Evolutionary conservation across 2,329 filamentous ascomycete species (phyloP), one percentile per base, ranked within the genome.

Genomic region (Aureobasidium sp.): DNA sequence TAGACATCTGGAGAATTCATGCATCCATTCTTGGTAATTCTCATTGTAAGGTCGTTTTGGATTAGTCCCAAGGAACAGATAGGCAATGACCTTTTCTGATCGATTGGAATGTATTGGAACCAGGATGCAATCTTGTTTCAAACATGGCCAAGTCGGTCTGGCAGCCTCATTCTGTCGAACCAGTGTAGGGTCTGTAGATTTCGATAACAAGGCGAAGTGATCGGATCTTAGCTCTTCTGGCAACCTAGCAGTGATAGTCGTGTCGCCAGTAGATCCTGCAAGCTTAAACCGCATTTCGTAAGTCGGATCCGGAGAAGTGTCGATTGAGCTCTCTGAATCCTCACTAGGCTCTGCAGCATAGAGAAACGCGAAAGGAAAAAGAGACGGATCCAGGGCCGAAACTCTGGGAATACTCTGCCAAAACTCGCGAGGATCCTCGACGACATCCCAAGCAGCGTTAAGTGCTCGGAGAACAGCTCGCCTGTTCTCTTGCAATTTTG

Each of bases 341-440:
- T 32, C 13, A 47, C 45, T 27, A 6, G 44, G 32, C 7, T 27
- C 30, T n/a, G 52, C 60, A 13, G 53, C 61, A 29, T 65, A 65
- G 5, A 65, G 39, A n/a, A 63, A 63, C 1, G 61, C 63, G 34
- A 65, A 65, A 42, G 63, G 63, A 25, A 65, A 63, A n/a, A 62
- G 55, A 32, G 39, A 45, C 5, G 57, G 50, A 29, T 65, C 57
- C 15, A 52, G 27, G 9, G 45, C 42, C 9, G 62, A 13, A 11
- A 50, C 59, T 25, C 49, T n/a, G 7, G 55, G 48, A 9, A 63
- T 54, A 9, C 21, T 48, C 25, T 59, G 44, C 63, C 63, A 65
- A 30, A 65, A 62, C 3, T 53, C 21, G 9, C 37, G 21, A 48
- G 61, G 58, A 15, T 63, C 61, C 11, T 54, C 32, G 34, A 59